Percentiles rank a stretch among this genome's conserved stretches.
These are phyloP conservation scores for Lentinula aciculospora DNA, from an alignment of 768 basidiomycete genomes.

Conservation along the genomic window DNA sequence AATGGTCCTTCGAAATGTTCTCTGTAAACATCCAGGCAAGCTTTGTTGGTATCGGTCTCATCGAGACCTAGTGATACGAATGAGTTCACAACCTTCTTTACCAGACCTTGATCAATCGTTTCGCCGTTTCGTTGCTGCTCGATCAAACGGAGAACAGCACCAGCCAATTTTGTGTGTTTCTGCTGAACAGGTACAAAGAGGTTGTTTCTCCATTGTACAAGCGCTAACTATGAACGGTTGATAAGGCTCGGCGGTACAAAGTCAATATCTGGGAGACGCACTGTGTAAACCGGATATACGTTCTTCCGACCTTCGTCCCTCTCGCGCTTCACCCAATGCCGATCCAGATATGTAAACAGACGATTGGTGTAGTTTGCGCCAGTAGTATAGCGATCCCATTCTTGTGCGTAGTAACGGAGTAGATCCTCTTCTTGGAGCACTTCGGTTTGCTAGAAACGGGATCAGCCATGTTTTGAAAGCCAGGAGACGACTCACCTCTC, in stretches of 20 bases:
- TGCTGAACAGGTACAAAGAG: constrained; percentile 87
- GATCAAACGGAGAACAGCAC: constrained; percentile 83
- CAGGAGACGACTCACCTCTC: constrained; percentile 25
- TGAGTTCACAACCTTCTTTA: constrained; percentile 93
- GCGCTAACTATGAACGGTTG: constrained; percentile 59
- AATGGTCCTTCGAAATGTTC: constrained; percentile 89
- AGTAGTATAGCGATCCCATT: constrained; percentile 96
- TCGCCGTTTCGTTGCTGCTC: constrained; percentile 94
- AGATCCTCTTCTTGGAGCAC: constrained; percentile 80
- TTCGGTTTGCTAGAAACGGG: constrained; percentile 59
- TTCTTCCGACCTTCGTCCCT: constrained; percentile 94
- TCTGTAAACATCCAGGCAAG: constrained; percentile 89
- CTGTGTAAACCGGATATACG: constrained; percentile 95
- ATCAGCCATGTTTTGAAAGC: not conserved
- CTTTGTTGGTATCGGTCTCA: constrained; percentile 86
- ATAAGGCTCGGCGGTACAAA: not conserved
- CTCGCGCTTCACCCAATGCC: constrained; percentile 98
- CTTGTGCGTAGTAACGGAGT: constrained; percentile 82
- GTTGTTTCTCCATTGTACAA: constrained; percentile 93
- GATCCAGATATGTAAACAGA: constrained; percentile 95
- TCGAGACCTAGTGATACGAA: constrained; percentile 94
- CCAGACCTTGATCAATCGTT: constrained; percentile 84
- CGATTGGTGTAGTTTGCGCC: constrained; percentile 98
- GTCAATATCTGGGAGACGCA: constrained; percentile 22
- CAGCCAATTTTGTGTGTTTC: constrained; percentile 76